Evolutionary conservation across 768 basidiomycete species (phyloP).

Genomic region (Termitomyces sp.): DNA sequence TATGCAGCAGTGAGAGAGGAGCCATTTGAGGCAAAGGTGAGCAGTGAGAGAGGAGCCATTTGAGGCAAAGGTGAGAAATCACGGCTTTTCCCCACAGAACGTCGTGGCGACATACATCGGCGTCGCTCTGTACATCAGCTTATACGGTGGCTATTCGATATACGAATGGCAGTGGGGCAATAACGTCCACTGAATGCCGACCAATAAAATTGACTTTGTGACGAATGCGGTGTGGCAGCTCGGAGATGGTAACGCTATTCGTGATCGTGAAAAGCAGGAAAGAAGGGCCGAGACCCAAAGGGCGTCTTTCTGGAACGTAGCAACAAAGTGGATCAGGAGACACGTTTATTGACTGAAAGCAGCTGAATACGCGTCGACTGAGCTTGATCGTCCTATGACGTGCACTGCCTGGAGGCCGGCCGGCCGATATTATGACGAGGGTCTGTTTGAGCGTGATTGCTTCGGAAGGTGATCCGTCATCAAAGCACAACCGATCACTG

Average conservation of each 20-base stretch:
- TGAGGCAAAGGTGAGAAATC: constrained; percentile 31
- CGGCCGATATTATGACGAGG: not conserved
- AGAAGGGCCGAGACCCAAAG: not conserved
- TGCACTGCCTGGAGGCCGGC: too few relatives aligned
- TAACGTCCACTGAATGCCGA: constrained; percentile 35
- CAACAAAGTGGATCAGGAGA: constrained; percentile 2
- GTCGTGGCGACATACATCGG: constrained; percentile 56
- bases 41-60: constrained; percentile 42
- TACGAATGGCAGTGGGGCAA: constrained; percentile 30
- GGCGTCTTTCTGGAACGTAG: not conserved
- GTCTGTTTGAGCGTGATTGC: not conserved
- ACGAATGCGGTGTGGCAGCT: constrained; percentile 51
- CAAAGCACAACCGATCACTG: not conserved
- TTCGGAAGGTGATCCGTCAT: not conserved
- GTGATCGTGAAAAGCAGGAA: constrained; percentile 26
- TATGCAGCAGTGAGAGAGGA: constrained; percentile 42
- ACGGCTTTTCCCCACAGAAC: constrained; percentile 31
- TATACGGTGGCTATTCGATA: constrained; percentile 42
- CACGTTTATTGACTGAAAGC: constrained; percentile 4
- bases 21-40: constrained; percentile 40
- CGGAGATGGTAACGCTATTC: constrained; percentile 35
- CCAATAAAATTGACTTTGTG: constrained; percentile 43
- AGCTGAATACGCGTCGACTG: too few relatives aligned
- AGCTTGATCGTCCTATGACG: too few relatives aligned
- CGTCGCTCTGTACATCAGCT: constrained; percentile 38